These are phyloP conservation scores for Sphaerobolus stellatus DNA, from an alignment of 1,284 basidiomycete species.

Conservation along the genomic window DNA sequence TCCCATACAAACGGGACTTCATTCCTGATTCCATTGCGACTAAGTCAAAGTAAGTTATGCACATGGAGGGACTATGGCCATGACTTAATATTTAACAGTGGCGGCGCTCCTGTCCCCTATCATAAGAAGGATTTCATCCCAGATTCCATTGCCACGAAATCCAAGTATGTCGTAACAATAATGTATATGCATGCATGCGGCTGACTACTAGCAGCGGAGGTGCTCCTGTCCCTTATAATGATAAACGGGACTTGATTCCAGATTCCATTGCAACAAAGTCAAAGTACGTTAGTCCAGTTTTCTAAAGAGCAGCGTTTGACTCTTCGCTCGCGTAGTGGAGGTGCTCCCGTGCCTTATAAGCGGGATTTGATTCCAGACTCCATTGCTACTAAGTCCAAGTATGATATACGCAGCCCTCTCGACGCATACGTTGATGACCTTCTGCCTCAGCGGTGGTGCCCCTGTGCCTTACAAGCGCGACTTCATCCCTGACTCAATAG, in stretches of 20 bases:
- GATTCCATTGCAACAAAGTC: not conserved
- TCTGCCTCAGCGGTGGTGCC: not conserved
- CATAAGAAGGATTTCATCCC: not conserved
- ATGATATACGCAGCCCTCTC: too few species aligned
- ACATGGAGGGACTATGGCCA: not conserved
- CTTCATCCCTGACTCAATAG: not conserved
- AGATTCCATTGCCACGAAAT: not conserved
- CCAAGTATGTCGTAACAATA: slow-evolving; percentile 4
- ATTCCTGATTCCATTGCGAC: slow-evolving; percentile 2
- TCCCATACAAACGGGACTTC: not conserved
- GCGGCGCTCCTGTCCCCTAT: not conserved
- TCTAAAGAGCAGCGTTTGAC: not conserved
- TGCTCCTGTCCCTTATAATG: not conserved
- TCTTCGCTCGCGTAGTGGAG: not conserved
- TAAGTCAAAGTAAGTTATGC: slow-evolving; percentile 3
- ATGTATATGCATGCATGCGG: not conserved
- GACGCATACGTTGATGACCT: too few species aligned
- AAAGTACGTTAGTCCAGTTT: not conserved
- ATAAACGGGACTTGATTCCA: not conserved
- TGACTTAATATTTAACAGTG: not conserved
- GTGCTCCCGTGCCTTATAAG: not conserved
- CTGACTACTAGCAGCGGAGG: not conserved
- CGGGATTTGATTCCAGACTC: not conserved
- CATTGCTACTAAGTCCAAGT: too few species aligned
- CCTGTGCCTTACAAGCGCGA: not conserved